Evolutionary conservation across 2,329 filamentous ascomycete species (phyloP).

Genomic region (Ceratocystiopsis brevicomis): DNA sequence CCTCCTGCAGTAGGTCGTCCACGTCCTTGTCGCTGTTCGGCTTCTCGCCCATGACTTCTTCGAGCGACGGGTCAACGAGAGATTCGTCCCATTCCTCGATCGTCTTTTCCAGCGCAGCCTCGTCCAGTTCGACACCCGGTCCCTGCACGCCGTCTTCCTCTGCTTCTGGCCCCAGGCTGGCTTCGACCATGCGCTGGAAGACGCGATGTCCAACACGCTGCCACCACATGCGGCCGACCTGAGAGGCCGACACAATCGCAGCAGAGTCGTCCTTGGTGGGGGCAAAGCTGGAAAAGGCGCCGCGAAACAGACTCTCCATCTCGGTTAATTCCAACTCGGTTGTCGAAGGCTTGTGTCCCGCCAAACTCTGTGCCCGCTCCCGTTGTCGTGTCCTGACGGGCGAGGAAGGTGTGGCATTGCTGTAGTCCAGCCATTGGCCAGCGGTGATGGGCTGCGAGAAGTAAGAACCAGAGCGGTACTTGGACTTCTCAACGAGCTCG

Average conservation of each 20-base stretch:
- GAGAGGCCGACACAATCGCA: conserved; percentile 48
- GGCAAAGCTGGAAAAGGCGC: conserved; percentile 64
- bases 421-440: conserved; percentile 53
- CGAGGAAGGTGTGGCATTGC: conserved; percentile 39
- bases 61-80: conserved; percentile 37
- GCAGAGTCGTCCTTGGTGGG: conserved; percentile 55
- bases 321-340: conserved; percentile 42
- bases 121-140: conserved; percentile 20
- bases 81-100: conserved; percentile 40
- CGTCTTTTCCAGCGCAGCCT: conserved; percentile 31
- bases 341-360: conserved; percentile 35
- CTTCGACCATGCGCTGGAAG: conserved; percentile 45
- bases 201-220: conserved; percentile 46
- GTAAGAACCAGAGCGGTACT: conserved; percentile 39
- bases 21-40: conserved; percentile 37
- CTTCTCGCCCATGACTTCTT: conserved; percentile 31
- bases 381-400: conserved; percentile 44
- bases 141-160: conserved; percentile 15
- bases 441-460: conserved; percentile 45
- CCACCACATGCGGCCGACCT: conserved; percentile 59
- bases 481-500: conserved; percentile 29
- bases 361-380: conserved; percentile 51
- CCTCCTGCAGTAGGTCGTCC: conserved; percentile 52
- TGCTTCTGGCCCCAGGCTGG: conserved; percentile 19
- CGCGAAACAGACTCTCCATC: conserved; percentile 56